phyloP scores from a whole-genome alignment of 129 eudicot genomes.

The Tagetes patula region DNA sequence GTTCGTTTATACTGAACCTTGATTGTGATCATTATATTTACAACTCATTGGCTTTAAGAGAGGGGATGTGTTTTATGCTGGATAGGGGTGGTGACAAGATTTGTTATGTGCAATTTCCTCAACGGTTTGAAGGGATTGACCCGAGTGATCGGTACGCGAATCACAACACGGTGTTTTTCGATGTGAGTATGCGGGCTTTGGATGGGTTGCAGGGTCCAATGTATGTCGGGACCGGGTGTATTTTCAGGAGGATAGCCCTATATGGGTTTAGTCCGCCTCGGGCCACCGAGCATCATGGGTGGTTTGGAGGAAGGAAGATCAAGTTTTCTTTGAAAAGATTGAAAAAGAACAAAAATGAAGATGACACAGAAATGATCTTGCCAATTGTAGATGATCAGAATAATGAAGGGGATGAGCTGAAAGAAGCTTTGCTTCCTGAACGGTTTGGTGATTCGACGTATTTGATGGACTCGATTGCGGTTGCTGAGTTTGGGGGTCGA shows the following conservation, averaged over 20 bases:
- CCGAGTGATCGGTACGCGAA: conserved; percentile 24
- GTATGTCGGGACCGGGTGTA: conserved; percentile 58
- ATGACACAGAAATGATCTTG: conserved; percentile 28
- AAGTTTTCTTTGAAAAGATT: conserved; percentile 22
- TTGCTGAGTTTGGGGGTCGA: conserved; percentile 33
- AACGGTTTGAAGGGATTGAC: conserved; percentile 23
- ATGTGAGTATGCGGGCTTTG: conserved; percentile 47
- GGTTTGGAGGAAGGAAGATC: conserved; percentile 30
- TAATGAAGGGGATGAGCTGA: conserved; percentile 8
- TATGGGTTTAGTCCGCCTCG: conserved; percentile 54
- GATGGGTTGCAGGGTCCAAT: conserved; percentile 57
- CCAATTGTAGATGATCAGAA: conserved; percentile 29
- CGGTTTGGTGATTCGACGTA: conserved; percentile 30
- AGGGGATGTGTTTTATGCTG: conserved; percentile 59
- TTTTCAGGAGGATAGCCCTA: conserved; percentile 46
- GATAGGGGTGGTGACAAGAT: conserved; percentile 52
- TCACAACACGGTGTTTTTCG: conserved; percentile 17
- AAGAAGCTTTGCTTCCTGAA: conserved; percentile 26
- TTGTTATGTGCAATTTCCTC: conserved; percentile 24
- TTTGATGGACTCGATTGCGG: conserved; percentile 28
- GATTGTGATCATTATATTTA: conserved; percentile 48
- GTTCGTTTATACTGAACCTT: conserved; percentile 2
- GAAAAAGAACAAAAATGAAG: conserved; percentile 22
- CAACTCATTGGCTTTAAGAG: conserved; percentile 45
- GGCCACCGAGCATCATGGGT: conserved; percentile 41